Conservation (phyloP, 73 alveolate species). For the Paramecium caudatum region DNA sequence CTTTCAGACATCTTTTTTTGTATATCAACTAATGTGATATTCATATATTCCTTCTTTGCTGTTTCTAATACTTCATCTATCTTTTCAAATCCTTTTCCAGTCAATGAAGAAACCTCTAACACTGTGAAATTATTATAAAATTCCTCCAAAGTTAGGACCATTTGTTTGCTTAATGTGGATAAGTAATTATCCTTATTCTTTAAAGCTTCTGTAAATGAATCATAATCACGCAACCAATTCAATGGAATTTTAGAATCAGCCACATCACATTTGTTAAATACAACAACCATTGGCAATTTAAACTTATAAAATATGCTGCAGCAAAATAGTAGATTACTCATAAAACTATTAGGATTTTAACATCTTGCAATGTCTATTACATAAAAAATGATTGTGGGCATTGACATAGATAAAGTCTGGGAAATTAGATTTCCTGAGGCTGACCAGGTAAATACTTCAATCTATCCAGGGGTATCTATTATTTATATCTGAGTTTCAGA, state of each 20-base stretch:
- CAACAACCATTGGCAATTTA: slow-evolving; percentile 92
- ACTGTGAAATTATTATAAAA: slow-evolving; percentile 69
- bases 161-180: slow-evolving; percentile 74
- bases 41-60: slow-evolving; percentile 60
- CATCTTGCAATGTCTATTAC: slow-evolving; percentile 95
- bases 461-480: slow-evolving; percentile 98
- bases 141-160: slow-evolving; percentile 74
- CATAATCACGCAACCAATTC: slow-evolving; percentile 70
- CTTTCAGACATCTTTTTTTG: neutral
- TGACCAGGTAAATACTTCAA: slow-evolving; percentile 97
- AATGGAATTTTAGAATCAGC: slow-evolving; percentile 70
- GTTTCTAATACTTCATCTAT: slow-evolving; percentile 43
- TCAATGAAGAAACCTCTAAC: slow-evolving; percentile 63
- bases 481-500: slow-evolving; percentile 79
- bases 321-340: slow-evolving; percentile 97
- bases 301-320: slow-evolving; percentile 93
- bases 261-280: slow-evolving; percentile 94
- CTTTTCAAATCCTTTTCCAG: slow-evolving; percentile 68
- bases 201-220: slow-evolving; percentile 55
- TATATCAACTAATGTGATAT: slow-evolving; percentile 26
- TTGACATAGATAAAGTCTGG: slow-evolving; percentile 89
- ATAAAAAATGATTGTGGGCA: slow-evolving; percentile 94
- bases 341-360: slow-evolving; percentile 96
- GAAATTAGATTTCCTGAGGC: slow-evolving; percentile 96
- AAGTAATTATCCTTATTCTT: slow-evolving; percentile 54